These are phyloP conservation scores for Paratinospora sagittata DNA, from an alignment of 164 flowering plant genomes.

Conservation along the genomic window DNA sequence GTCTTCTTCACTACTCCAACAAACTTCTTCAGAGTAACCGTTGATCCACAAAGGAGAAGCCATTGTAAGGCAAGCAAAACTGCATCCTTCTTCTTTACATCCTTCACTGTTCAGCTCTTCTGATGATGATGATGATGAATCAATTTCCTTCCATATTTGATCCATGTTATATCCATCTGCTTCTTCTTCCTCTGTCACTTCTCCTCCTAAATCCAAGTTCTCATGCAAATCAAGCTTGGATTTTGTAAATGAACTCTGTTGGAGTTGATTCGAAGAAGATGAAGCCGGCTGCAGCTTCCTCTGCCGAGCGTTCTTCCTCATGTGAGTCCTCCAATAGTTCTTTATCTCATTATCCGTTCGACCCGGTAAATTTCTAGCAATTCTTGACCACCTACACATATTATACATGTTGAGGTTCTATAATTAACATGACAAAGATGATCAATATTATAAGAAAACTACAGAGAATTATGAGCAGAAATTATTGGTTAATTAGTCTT, in stretches of 20 bases:
- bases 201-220: slow-evolving; percentile 30
- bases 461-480: no score
- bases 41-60: slow-evolving; percentile 62
- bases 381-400: slow-evolving; percentile 98
- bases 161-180: slow-evolving; percentile 58
- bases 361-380: slow-evolving; percentile 85
- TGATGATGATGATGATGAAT: no score
- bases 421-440: not conserved
- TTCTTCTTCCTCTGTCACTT: no score
- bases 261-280: not conserved
- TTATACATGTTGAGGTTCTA: no score
- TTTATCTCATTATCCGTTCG: slow-evolving; percentile 96
- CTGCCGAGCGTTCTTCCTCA: slow-evolving; percentile 89
- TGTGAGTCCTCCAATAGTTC: slow-evolving; percentile 96
- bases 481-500: not conserved
- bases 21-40: slow-evolving; percentile 42
- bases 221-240: slow-evolving; percentile 34
- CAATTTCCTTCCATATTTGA: slow-evolving; percentile 90
- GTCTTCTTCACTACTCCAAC: slow-evolving; percentile 59
- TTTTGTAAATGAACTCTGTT: not conserved
- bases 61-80: slow-evolving; percentile 36
- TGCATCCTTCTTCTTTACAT: slow-evolving; percentile 27
- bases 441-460: not conserved
- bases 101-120: slow-evolving; percentile 28
- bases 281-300: slow-evolving; percentile 42